These are phyloP conservation scores for Fraxinus velutina DNA, from an alignment of 305 asterid species.

Conservation along the genomic window DNA sequence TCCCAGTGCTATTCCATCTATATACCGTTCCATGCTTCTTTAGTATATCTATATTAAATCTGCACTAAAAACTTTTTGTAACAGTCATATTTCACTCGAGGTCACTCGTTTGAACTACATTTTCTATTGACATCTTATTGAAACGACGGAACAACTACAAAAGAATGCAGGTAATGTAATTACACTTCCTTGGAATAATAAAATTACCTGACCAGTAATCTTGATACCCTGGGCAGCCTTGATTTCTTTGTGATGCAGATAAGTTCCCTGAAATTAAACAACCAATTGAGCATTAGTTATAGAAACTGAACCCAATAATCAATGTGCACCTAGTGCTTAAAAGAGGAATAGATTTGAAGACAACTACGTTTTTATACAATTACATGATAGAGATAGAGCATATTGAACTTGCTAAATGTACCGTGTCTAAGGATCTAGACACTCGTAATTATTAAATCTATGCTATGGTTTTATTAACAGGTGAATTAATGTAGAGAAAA, in stretches of 20 bases:
- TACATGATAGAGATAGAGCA: neutral
- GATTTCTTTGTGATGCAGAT: constrained; percentile 87
- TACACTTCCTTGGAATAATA: neutral
- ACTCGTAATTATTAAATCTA: neutral
- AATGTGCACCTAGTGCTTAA: neutral
- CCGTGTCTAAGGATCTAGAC: neutral
- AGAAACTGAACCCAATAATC: neutral
- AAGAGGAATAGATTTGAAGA: neutral
- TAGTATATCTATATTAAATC: neutral
- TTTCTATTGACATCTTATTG: neutral
- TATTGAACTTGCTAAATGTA: neutral
- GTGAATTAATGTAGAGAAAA: neutral
- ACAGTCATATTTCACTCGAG: neutral
- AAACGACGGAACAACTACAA: neutral
- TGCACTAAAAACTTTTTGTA: neutral
- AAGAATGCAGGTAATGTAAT: neutral
- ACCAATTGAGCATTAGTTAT: neutral
- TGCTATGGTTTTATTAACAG: neutral
- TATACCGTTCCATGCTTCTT: neutral
- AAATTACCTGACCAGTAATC: constrained; percentile 83
- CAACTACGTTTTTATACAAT: neutral
- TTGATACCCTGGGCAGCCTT: constrained; percentile 98
- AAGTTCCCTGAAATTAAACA: constrained; percentile 63
- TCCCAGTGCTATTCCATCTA: neutral
- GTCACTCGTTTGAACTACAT: neutral